phyloP scores from a whole-genome alignment of 139 green algal genomes.

The Spirogloea muscicola region DNA sequence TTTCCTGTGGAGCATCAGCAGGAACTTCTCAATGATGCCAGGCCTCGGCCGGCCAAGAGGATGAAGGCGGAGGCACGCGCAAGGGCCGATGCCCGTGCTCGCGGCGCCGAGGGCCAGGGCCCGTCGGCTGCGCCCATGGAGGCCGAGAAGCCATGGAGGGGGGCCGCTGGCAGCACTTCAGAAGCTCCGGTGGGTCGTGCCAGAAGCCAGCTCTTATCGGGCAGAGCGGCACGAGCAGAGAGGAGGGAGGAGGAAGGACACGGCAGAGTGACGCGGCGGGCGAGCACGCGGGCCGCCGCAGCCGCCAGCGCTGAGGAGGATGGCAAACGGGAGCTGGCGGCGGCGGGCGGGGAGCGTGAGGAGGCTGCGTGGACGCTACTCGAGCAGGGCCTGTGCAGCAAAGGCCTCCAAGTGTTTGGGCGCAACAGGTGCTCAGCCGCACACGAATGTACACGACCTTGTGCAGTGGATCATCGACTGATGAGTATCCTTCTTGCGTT shows the following conservation, averaged over 20 bases:
- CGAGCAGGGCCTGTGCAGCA: neutral
- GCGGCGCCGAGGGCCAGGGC: too few species aligned
- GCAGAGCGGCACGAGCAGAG: neutral
- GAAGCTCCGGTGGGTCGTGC: neutral
- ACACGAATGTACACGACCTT: too few species aligned
- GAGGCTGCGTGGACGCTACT: conserved; percentile 10
- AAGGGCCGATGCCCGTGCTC: too few species aligned
- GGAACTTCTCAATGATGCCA: too few species aligned
- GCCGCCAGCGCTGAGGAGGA: too few species aligned
- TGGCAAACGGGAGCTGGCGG: neutral
- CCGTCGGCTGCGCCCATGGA: neutral
- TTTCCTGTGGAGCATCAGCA: too few species aligned
- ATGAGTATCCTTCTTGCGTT: too few species aligned
- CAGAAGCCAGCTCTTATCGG: neutral
- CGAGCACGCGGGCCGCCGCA: too few species aligned
- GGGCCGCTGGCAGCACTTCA: neutral
- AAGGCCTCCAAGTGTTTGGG: conserved; percentile 18
- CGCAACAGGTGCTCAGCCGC: conserved; percentile 18
- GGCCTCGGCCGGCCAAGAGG: too few species aligned
- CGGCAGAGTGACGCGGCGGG: neutral
- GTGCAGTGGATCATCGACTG: too few species aligned
- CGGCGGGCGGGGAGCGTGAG: neutral
- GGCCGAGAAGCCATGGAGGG: neutral
- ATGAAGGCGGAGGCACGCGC: too few species aligned
- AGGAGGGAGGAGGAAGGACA: neutral